Conservation (phyloP, 257 asterid species). For the Marsdenia floribunda region DNA sequence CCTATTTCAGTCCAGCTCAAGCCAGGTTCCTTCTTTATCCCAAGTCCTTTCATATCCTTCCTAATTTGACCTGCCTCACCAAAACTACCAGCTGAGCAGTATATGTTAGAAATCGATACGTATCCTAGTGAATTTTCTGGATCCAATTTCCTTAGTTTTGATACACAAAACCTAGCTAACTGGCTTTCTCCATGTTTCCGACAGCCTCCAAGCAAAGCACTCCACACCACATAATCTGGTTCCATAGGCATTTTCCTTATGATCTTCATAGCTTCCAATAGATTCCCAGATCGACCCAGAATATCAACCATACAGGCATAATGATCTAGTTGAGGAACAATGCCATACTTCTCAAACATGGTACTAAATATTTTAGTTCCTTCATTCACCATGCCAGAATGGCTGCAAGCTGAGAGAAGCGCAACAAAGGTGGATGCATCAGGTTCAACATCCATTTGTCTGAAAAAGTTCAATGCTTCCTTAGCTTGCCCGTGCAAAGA, state of each 20-base stretch:
- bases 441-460: slow-evolving; percentile 50
- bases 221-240: slow-evolving; percentile 84
- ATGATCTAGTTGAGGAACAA: slow-evolving; percentile 79
- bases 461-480: slow-evolving; percentile 43
- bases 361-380: slow-evolving; percentile 47
- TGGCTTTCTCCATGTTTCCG: slow-evolving; percentile 60
- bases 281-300: slow-evolving; percentile 64
- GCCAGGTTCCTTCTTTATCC: slow-evolving; percentile 69
- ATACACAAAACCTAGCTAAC: slow-evolving; percentile 52
- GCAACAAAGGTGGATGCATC: slow-evolving; percentile 71
- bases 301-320: slow-evolving; percentile 76
- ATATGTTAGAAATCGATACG: slow-evolving; percentile 54
- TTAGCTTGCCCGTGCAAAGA: slow-evolving; percentile 73
- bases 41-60: slow-evolving; percentile 45
- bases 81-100: slow-evolving; percentile 44
- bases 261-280: slow-evolving; percentile 52
- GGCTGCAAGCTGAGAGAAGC: slow-evolving; percentile 73
- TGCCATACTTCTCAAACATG: slow-evolving; percentile 50
- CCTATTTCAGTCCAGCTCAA: slow-evolving; percentile 80
- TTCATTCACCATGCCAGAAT: slow-evolving; percentile 75
- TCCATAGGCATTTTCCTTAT: slow-evolving; percentile 52
- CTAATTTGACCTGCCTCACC: slow-evolving; percentile 44
- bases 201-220: slow-evolving; percentile 85
- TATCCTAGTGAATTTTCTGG: slow-evolving; percentile 71
- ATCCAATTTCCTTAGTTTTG: slow-evolving; percentile 56